These are phyloP conservation scores for Picea sitchensis DNA, from an alignment of 75 land plant genomes.

Conservation along the genomic window DNA sequence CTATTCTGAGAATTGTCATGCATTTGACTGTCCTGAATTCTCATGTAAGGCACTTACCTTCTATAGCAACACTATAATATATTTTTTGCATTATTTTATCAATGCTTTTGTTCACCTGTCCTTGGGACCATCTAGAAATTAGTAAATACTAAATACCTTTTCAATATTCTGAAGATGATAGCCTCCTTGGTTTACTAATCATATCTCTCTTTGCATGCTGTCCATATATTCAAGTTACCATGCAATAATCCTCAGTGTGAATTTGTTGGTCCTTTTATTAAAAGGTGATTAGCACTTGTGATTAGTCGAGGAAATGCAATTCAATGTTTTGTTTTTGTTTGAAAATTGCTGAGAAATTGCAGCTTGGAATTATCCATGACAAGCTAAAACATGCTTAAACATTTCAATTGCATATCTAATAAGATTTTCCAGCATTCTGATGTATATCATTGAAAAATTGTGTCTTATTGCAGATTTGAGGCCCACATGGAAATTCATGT, in stretches of 20 bases:
- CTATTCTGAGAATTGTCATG: too few relatives aligned
- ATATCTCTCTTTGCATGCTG: neutral
- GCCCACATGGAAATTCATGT: conserved; percentile 99
- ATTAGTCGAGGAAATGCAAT: neutral
- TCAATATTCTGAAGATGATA: neutral
- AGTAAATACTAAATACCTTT: neutral
- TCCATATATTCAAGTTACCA: neutral
- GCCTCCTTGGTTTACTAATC: neutral
- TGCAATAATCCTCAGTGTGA: neutral
- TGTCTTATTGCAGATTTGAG: conserved; percentile 67
- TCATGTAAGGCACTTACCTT: neutral
- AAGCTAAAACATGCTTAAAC: too few relatives aligned
- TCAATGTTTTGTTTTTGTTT: neutral
- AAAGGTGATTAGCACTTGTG: neutral
- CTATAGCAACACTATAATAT: neutral
- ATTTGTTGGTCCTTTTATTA: neutral
- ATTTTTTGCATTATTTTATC: neutral
- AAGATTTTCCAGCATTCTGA: too few relatives aligned
- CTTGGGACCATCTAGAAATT: neutral
- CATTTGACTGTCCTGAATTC: too few relatives aligned
- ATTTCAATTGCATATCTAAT: too few relatives aligned
- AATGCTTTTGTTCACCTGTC: neutral
- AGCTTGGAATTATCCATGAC: too few relatives aligned
- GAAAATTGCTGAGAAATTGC: too few relatives aligned
- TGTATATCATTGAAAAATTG: too few relatives aligned